A percentile compares a stretch with the other conserved stretches of the same genome.
Evolutionary conservation across 2,329 filamentous ascomycete genomes (phyloP).

Genomic region (Endocalyx cinctus): DNA sequence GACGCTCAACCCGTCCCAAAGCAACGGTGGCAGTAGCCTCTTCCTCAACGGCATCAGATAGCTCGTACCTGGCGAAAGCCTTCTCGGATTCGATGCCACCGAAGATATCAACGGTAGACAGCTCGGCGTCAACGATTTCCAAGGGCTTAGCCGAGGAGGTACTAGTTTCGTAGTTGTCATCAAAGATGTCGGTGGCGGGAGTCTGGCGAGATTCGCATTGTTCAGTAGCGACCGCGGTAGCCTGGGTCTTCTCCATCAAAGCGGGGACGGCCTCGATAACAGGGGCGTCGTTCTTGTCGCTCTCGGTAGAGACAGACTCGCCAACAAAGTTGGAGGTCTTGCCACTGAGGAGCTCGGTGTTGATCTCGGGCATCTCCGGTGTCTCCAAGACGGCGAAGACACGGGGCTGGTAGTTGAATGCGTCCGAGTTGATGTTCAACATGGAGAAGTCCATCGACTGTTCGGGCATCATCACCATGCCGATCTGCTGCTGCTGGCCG

Average conservation of each 20-base stretch:
- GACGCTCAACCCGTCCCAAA: conserved; percentile 46
- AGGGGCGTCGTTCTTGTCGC: conserved; percentile 54
- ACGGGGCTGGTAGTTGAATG: conserved; percentile 61
- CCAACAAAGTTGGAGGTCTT: conserved; percentile 59
- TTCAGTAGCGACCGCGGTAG: conserved; percentile 23
- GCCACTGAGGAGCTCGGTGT: conserved; percentile 61
- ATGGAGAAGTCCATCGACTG: conserved; percentile 70
- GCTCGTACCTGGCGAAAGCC: conserved; percentile 55
- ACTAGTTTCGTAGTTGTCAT: conserved; percentile 42
- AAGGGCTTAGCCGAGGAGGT: conserved; percentile 21
- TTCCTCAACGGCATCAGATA: conserved; percentile 56
- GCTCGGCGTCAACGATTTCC: conserved; percentile 39
- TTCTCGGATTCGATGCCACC: conserved; percentile 61
- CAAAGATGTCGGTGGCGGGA: conserved; percentile 48
- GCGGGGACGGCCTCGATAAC: conserved; percentile 43
- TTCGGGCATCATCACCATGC: conserved; percentile 81
- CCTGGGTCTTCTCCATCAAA: conserved; percentile 26
- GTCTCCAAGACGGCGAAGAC: conserved; percentile 71
- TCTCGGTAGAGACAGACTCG: conserved; percentile 37
- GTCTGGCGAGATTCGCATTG: conserved; percentile 18
- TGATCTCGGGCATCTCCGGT: conserved; percentile 60
- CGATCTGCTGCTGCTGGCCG: conserved; percentile 61
- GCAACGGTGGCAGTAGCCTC: conserved; percentile 39
- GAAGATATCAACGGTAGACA: conserved; percentile 39
- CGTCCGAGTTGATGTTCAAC: conserved; percentile 53